Evolutionary conservation across 1,139 yeast genomes (phyloP), one percentile per base, ranked within the genome.

Genomic region (Sporopachydermia cereana): DNA sequence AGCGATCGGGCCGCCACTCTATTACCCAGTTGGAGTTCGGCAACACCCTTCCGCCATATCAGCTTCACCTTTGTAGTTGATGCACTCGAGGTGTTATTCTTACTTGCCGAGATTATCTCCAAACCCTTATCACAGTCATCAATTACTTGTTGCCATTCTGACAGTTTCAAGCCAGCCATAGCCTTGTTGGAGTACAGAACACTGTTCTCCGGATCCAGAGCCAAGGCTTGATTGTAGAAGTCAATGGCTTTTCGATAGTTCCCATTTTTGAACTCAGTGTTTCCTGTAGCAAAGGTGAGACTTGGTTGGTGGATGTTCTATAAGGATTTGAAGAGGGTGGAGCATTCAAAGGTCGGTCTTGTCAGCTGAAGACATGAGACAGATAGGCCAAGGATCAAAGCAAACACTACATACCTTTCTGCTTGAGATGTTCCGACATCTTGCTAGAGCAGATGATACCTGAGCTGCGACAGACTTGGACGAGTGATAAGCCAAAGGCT

Each of bases 171-270:
- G 52, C 77, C 72, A 24, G 88, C 75, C 58, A 84, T 80, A 2
- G 96, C 93, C 46, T 89, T 67, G 60, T 89, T 89, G 14, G 95
- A 79, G 58, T 74, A 82, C 3, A 85, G 67, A 16, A 61, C 56
- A 5, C 69, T 59, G 49, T 61, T 63, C 34, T 53, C 49, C 9
- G 69, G 67, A 47, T 60, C 69, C 18, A 57, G 53, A 17, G 55
- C 56, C 17, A 68, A 51, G 24, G 72, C 72, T 51, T 56, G 54
- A 3, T 67, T 46, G 54, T 67, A 67, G 18, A 54, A 48, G 24
- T 53, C 57, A 14, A 60, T 54, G 3, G 72, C 71, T 18, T 53
- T 58, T 12, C 48, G 44, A 51, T 63, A 67, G 46, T 62, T 49
- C 43, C 66, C 66, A 17, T 54, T 50, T 49, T 65, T 64, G 57